Evolutionary conservation across 768 basidiomycete genomes (phyloP).

Genomic region (Mycena belliarum): DNA sequence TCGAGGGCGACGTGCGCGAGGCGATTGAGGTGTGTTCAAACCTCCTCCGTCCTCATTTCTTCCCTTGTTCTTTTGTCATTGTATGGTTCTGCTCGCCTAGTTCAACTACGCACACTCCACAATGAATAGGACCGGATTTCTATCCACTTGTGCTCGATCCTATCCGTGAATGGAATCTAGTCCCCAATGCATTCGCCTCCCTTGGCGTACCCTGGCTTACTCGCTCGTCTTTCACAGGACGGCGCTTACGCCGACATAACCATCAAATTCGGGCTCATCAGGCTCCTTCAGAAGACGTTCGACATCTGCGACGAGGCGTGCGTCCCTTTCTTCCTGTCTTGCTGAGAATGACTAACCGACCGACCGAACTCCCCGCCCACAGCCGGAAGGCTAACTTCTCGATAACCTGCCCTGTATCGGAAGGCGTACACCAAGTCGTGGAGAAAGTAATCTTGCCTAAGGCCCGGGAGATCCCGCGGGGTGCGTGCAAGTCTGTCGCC

Average conservation of each 20-base stretch:
- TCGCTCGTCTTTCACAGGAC: slow-evolving; percentile 40
- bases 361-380: no score
- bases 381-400: slow-evolving; percentile 60
- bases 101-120: no score
- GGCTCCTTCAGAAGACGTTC: slow-evolving; percentile 62
- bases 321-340: slow-evolving; percentile 28
- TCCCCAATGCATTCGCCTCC: no score
- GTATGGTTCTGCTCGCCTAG: no score
- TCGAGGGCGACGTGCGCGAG: slow-evolving; percentile 56
- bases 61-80: no score
- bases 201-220: no score
- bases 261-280: slow-evolving; percentile 75
- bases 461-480: slow-evolving; percentile 85
- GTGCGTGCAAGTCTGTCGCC: slow-evolving; percentile 33
- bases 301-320: slow-evolving; percentile 79
- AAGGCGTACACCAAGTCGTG: slow-evolving; percentile 67
- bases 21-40: slow-evolving; percentile 57
- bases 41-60: no score
- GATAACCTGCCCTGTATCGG: slow-evolving; percentile 83
- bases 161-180: no score
- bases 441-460: slow-evolving; percentile 89
- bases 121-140: no score
- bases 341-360: no score
- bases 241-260: slow-evolving; percentile 64
- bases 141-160: no score